A percentile compares a stretch with the other conserved stretches of the same genome.
phyloP scores from a whole-genome alignment of 306 rosid genomes.

The Glycine tomentella region DNA sequence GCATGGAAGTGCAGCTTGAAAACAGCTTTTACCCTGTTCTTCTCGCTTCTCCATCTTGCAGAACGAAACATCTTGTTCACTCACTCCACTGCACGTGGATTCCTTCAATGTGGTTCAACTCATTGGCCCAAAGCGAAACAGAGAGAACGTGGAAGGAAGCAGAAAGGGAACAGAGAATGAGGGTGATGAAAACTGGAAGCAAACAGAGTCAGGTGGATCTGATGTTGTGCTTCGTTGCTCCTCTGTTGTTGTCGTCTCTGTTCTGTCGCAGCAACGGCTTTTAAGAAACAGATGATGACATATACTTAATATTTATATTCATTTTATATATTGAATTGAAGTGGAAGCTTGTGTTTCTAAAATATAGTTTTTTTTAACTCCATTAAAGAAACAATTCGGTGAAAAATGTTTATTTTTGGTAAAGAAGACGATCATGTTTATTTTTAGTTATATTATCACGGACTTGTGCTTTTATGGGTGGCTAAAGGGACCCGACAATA shows the following conservation, averaged over 20 bases:
- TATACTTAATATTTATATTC: background rate
- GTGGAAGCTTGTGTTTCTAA: conserved; percentile 58
- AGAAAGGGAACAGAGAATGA: conserved; percentile 26
- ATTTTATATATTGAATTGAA: conserved; percentile 4
- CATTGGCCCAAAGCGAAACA: conserved; percentile 27
- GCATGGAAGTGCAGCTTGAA: conserved; percentile 84
- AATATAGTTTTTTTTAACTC: conserved; percentile 18
- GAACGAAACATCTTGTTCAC: conserved; percentile 77
- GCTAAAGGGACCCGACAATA: conserved; percentile 22
- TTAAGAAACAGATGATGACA: conserved; percentile 50
- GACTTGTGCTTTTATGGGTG: conserved; percentile 40
- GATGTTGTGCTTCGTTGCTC: conserved; percentile 14
- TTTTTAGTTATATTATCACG: conserved; percentile 25
- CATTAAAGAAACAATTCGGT: conserved; percentile 40
- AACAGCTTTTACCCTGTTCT: conserved; percentile 74
- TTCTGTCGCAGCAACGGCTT: conserved; percentile 37
- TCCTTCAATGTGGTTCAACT: conserved; percentile 49
- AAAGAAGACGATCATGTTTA: background rate
- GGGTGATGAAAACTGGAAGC: background rate
- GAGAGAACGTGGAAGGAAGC: conserved; percentile 21
- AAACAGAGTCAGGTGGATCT: conserved; percentile 35
- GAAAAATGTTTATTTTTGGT: conserved; percentile 24
- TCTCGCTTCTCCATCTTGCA: conserved; percentile 90
- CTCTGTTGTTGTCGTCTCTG: conserved; percentile 24
- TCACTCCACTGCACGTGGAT: conserved; percentile 39